Percentiles rank a stretch among this genome's conserved stretches.
Conservation (phyloP, 305 asterid species). For the Fraxinus latifolia region DNA sequence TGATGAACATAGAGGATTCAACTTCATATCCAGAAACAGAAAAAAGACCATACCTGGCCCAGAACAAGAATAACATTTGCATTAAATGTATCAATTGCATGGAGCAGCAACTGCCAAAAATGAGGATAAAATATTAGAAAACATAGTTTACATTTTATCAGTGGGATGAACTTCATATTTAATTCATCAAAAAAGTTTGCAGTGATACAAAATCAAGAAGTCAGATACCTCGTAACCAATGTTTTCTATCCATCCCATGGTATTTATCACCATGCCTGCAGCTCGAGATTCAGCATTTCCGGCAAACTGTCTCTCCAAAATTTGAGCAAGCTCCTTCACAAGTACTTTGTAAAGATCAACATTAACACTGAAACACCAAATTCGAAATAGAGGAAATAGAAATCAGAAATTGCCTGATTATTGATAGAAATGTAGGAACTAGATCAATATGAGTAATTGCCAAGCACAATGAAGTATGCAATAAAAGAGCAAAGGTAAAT, state of each 20-base stretch:
- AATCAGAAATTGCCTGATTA: neutral
- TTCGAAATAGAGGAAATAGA: slow-evolving; percentile 1
- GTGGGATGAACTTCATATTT: neutral
- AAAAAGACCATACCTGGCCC: slow-evolving; percentile 72
- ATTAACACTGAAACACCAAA: slow-evolving; percentile 62
- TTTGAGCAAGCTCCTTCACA: slow-evolving; percentile 87
- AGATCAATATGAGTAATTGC: neutral
- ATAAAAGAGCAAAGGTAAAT: slow-evolving; percentile 12
- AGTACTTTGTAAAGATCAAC: slow-evolving; percentile 80
- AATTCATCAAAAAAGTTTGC: slow-evolving; percentile 8
- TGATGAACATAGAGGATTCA: neutral
- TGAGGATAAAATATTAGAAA: neutral
- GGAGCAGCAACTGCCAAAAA: slow-evolving; percentile 76
- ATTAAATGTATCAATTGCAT: slow-evolving; percentile 75
- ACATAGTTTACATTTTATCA: neutral
- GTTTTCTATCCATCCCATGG: slow-evolving; percentile 98
- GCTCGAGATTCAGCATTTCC: slow-evolving; percentile 92
- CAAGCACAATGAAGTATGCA: neutral
- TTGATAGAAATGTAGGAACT: neutral
- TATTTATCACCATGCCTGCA: slow-evolving; percentile 90
- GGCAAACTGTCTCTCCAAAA: slow-evolving; percentile 74
- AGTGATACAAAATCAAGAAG: neutral
- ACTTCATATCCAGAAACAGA: slow-evolving; percentile 5
- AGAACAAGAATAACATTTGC: slow-evolving; percentile 87
- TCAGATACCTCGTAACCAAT: slow-evolving; percentile 83